These are phyloP conservation scores for Penicillium samsonianum DNA, from an alignment of 495 filamentous ascomycete genomes.

Conservation along the genomic window DNA sequence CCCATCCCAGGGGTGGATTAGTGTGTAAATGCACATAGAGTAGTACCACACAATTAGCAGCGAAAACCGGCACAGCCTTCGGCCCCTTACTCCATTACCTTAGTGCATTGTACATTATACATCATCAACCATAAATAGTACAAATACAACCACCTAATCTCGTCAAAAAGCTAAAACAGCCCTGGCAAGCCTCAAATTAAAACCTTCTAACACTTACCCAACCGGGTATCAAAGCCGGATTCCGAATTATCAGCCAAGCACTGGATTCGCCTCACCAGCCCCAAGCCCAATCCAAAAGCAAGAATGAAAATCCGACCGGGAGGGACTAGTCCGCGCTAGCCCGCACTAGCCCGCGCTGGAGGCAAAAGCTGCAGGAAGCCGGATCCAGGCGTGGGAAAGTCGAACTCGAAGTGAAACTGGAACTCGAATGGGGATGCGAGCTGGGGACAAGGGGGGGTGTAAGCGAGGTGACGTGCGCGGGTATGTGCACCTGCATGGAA, in stretches of 20 bases:
- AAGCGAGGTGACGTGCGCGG: not conserved
- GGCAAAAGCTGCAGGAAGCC: not conserved
- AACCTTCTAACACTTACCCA: too few relatives aligned
- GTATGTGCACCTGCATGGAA: not conserved
- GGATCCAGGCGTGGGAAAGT: not conserved
- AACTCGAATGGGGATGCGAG: not conserved
- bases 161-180: not conserved
- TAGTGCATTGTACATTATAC: not conserved
- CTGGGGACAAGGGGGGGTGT: not conserved
- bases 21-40: too few relatives aligned
- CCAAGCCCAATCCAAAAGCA: not conserved
- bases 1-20: too few relatives aligned
- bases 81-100: not conserved
- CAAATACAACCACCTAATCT: too few relatives aligned
- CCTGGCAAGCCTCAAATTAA: too few relatives aligned
- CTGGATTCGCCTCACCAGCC: not conserved
- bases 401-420: not conserved
- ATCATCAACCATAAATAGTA: too few relatives aligned
- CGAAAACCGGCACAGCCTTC: not conserved
- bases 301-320: not conserved
- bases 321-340: not conserved
- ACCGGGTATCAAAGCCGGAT: not conserved
- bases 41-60: too few relatives aligned
- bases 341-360: too few relatives aligned
- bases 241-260: too few relatives aligned